phyloP scores from a whole-genome alignment of 192 early-diverging fungal species.

The Backusella psychrophila region DNA sequence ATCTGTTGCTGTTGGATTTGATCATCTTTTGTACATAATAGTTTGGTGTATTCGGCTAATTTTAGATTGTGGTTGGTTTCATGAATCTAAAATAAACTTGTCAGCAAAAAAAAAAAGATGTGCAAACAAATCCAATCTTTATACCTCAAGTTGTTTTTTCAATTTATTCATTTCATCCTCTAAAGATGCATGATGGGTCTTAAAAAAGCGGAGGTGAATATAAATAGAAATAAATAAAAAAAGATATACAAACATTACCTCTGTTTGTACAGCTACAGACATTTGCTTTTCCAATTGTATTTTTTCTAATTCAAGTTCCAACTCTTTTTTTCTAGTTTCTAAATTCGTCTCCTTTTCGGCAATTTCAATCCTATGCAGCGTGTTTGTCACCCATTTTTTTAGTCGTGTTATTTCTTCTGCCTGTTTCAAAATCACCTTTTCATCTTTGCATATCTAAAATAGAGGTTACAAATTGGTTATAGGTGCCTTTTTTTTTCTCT shows the following conservation, averaged over 20 bases:
- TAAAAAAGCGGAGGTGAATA: background rate
- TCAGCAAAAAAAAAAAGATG: no score
- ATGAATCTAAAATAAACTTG: background rate
- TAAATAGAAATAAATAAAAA: background rate
- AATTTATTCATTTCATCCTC: conserved; percentile 6
- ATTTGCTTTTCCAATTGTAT: background rate
- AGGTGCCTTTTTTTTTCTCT: background rate
- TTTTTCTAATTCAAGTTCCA: conserved; percentile 13
- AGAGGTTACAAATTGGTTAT: background rate
- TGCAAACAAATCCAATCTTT: background rate
- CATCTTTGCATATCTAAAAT: background rate
- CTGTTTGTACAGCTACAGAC: background rate
- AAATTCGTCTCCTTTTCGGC: background rate
- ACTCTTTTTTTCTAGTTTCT: conserved; percentile 5
- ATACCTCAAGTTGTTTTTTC: conserved; percentile 10
- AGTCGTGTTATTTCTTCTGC: background rate
- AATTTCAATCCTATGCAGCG: background rate
- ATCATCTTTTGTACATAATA: background rate
- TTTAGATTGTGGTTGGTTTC: background rate
- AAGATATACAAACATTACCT: background rate
- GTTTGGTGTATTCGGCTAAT: conserved; percentile 5
- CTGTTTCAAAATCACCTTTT: background rate
- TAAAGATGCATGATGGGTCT: background rate
- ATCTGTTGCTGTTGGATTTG: background rate
- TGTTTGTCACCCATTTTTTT: background rate